Base-by-base conservation (phyloP, 805 yeast genomes). In the Saccharomycopsis babjevae region DNA sequence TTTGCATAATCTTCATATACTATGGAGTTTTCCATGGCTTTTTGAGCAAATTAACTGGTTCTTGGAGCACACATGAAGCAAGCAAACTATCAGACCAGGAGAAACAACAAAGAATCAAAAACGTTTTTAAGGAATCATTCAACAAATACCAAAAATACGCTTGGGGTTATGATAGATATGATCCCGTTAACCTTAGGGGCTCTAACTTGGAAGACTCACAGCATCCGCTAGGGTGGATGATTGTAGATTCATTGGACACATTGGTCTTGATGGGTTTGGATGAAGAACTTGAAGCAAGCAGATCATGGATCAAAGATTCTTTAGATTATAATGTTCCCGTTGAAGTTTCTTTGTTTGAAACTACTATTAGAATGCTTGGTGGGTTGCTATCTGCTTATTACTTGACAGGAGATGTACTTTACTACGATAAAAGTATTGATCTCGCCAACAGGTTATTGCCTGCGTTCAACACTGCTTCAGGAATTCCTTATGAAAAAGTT, bases 311-410 rank as follows among this genome's bases (percentile, higher is more conserved):
- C 57, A 77, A 79, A 56, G 74, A 84, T 60, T 89, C 83, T 57
- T 76, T 92, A 65, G 78, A 77, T 59, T 91, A 89, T 69, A 82
- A 84, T 66, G 82, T 88, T 66, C 88, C 89, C 69, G 82, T 84
- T 63, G 80, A 80, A 40, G 94, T 89, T 50, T 90, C 86, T 69
- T 85, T 90, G 5, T 92, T 92, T 72, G 97, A 91, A 70, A 90
- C 97, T n/a, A 89, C 97, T 5, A 91, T 89, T 65, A 79, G 97
- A 70, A 89, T 92, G 96, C 75, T 92, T 30, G 97, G 97, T 54
- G 97, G 97, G 0, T 76, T 92, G n/a, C 74, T 92, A 57, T 86
- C 96, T 2, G 96, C 96, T 0, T 83, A 82, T 68, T 85, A 88
- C 65, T 73, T 89, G 34, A 79, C 92, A 1, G 74, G 78, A 15